A percentile compares a stretch with the other conserved stretches of the same genome.
Conservation (phyloP, 371 early-diverging fungal species). For the Rhizopus sp. region DNA sequence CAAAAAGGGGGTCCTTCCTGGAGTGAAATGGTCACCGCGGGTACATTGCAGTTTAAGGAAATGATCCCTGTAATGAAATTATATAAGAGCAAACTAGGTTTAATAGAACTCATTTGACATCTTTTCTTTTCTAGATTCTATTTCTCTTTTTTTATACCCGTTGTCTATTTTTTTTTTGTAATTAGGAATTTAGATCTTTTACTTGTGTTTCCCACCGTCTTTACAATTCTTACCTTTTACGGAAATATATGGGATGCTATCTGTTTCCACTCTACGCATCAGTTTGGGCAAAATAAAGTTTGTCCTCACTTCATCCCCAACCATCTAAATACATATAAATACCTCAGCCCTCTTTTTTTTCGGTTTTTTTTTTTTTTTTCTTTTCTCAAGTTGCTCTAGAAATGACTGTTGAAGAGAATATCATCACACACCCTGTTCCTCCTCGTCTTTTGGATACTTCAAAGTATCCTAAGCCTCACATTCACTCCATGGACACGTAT, state of each 20-base stretch:
- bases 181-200: no score
- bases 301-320: neutral
- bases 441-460: constrained; percentile 50
- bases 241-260: neutral
- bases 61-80: constrained; percentile 1
- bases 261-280: neutral
- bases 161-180: no score
- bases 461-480: constrained; percentile 61
- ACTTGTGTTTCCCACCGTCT: no score
- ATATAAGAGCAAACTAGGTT: no score
- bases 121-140: no score
- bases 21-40: constrained; percentile 22
- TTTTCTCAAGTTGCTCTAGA: constrained; percentile 2
- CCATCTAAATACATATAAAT: constrained; percentile 6
- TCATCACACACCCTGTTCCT: constrained; percentile 42
- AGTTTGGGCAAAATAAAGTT: neutral
- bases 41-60: constrained; percentile 28
- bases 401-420: constrained; percentile 21
- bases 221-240: no score
- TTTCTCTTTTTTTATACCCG: no score
- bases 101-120: neutral
- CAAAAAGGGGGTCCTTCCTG: constrained; percentile 21
- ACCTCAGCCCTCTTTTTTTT: constrained; percentile 5
- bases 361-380: constrained; percentile 1
- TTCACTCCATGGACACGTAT: constrained; percentile 75